Evolutionary conservation across 495 filamentous ascomycete genomes (phyloP), one percentile per base, ranked within the genome.

Genomic region (Penicillium lagena): DNA sequence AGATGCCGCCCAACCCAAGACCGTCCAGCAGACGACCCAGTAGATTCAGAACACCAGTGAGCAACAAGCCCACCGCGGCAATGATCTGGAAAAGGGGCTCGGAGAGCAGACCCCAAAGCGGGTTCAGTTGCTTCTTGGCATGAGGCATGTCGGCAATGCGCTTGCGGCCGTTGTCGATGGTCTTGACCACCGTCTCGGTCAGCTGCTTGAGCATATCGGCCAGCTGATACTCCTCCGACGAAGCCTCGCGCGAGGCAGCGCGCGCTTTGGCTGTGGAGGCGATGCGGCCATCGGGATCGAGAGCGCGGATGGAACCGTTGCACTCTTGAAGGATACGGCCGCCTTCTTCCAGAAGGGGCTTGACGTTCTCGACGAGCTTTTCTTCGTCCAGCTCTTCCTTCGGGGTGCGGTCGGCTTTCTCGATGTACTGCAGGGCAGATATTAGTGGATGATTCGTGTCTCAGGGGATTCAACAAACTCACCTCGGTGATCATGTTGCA

Each of bases 381-480:
- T 96, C 89, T 56, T 96, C 90, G 61, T 96, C 89, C 13, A 94
- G 80, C 53, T 96, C 88, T 8, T 95, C 89, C 61, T 87, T 84
- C n/a, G 86, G 82, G 7, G 84, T 90, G 45, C 80, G 77, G 49
- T 95, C 86, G 32, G 90, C 90, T 43, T 73, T 72, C 42, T 93
- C 86, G 52, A 96, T 80, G 58, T 79, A 75, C 84, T 93, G 33
- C 35, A 34, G 28, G 34, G 13, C 22, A 3, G 37, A 33, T 15
- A 47, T 68, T 60, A 52, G 57, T 54, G 39, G 56, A 35, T 17
- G 22, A 6, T 22, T 22, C 2, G 22, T 4, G 22, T 22, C 22
- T 22, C n/a, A n/a, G 22, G 22, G 22, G 22, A 22, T 6, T 6
- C 2, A 22, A 22, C 2, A 22, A 14, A 50, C 57, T 43, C 79